phyloP scores from a whole-genome alignment of 805 yeast genomes.

The Sungouiella thailandica region DNA sequence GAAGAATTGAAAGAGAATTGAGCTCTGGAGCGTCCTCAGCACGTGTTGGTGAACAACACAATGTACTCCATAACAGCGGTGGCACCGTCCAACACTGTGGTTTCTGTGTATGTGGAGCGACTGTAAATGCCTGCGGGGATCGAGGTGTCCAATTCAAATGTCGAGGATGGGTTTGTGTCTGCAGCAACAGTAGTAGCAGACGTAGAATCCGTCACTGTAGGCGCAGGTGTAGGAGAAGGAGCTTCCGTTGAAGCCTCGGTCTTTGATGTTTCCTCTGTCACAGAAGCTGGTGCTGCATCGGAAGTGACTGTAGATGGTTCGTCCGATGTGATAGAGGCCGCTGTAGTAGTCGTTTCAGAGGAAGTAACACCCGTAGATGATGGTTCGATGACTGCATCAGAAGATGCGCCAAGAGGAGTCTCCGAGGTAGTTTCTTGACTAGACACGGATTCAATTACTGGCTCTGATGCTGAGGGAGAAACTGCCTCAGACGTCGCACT shows the following conservation, averaged over 20 bases:
- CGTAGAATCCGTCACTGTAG: neutral
- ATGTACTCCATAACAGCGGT: slow-evolving; percentile 21
- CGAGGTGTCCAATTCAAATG: slow-evolving; percentile 3
- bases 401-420: too few relatives aligned
- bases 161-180: neutral
- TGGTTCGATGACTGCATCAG: too few relatives aligned
- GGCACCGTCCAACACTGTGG: slow-evolving; percentile 17
- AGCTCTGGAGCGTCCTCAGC: slow-evolving; percentile 12
- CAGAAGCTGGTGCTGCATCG: neutral
- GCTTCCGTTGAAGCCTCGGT: too few relatives aligned
- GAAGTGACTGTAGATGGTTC: neutral
- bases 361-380: slow-evolving; percentile 2
- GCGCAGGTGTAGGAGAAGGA: neutral
- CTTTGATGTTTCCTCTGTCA: too few relatives aligned
- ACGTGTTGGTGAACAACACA: slow-evolving; percentile 18
- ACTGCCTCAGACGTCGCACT: slow-evolving; percentile 1
- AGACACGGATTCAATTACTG: too few relatives aligned
- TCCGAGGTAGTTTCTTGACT: too few relatives aligned
- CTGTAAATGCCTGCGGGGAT: slow-evolving; percentile 20
- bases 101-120: slow-evolving; percentile 16
- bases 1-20: neutral
- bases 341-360: neutral
- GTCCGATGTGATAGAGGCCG: neutral
- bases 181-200: slow-evolving; percentile 1
- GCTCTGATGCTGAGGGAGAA: slow-evolving; percentile 1